phyloP scores from a whole-genome alignment of 352 stramenopile species.

The Pythium brassicae region DNA sequence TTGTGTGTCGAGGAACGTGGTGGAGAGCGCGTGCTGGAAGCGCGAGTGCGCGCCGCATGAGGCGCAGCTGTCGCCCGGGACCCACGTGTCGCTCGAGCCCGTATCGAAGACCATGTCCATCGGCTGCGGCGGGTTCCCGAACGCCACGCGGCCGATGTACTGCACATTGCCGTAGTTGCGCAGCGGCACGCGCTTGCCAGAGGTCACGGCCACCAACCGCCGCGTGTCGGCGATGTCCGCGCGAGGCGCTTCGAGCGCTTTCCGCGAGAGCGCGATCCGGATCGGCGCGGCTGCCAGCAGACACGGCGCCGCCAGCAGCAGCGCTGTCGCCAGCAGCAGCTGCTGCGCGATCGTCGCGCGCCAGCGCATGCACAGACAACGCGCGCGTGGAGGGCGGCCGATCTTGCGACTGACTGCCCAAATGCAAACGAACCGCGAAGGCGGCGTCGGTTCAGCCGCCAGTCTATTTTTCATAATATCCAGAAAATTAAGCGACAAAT shows the following conservation, averaged over 20 bases:
- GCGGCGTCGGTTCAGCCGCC: too few relatives aligned
- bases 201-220: constrained; percentile 15
- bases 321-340: background rate
- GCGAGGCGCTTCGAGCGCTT: background rate
- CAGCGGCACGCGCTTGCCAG: constrained; percentile 41
- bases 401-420: too few relatives aligned
- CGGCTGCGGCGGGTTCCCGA: constrained; percentile 62
- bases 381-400: too few relatives aligned
- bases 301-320: background rate
- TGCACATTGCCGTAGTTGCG: constrained; percentile 86
- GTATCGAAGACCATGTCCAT: constrained; percentile 80
- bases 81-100: constrained; percentile 80
- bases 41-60: constrained; percentile 50
- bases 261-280: constrained; percentile 26
- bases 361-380: too few relatives aligned
- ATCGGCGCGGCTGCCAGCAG: constrained; percentile 16
- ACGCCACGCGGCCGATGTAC: constrained; percentile 70
- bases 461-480: too few relatives aligned
- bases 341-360: background rate
- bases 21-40: constrained; percentile 51
- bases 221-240: background rate
- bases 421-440: too few relatives aligned
- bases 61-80: constrained; percentile 45
- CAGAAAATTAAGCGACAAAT: too few relatives aligned
- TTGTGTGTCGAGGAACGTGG: constrained; percentile 67